A percentile compares a stretch with the other conserved stretches of the same genome.
phyloP scores from a whole-genome alignment of 108 stramenopile genomes.

The Poteriospumella lacustris region DNA sequence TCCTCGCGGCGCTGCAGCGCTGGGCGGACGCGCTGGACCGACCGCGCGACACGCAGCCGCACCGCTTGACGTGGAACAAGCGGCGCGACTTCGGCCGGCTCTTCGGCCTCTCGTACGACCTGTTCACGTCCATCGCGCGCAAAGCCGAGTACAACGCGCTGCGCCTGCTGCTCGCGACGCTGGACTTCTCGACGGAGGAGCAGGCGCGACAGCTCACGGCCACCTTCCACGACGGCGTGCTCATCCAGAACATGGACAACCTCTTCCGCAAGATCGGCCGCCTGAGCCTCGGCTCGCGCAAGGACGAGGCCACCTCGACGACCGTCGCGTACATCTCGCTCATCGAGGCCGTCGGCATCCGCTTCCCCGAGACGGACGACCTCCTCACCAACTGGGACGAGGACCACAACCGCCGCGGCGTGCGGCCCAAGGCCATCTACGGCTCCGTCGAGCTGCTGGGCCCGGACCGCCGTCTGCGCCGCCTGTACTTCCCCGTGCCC shows the following conservation, averaged over 20 bases:
- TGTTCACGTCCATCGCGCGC: constrained; percentile 3
- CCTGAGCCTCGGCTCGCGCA: not conserved
- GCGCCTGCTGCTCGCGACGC: not conserved
- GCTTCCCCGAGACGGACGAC: not conserved
- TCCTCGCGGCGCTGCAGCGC: too few species aligned
- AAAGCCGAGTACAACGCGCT: not conserved
- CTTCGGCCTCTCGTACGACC: not conserved
- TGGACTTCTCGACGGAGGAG: not conserved
- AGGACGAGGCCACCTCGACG: not conserved
- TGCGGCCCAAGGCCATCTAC: not conserved
- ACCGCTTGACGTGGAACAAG: too few species aligned
- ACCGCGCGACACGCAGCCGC: too few species aligned
- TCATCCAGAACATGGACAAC: constrained; percentile 16
- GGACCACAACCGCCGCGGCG: not conserved
- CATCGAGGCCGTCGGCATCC: not conserved
- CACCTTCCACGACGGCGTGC: constrained; percentile 2
- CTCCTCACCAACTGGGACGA: not conserved
- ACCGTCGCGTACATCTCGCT: constrained; percentile 17
- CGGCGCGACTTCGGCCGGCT: not conserved
- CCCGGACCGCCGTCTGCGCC: not conserved
- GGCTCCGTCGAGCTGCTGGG: constrained; percentile 19
- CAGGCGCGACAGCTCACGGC: not conserved
- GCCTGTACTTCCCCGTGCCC: constrained; percentile 15
- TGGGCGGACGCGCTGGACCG: too few species aligned
- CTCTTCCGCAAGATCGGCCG: not conserved